Base-by-base conservation (phyloP, 257 asterid species). In the Solanum raphanifolium region DNA sequence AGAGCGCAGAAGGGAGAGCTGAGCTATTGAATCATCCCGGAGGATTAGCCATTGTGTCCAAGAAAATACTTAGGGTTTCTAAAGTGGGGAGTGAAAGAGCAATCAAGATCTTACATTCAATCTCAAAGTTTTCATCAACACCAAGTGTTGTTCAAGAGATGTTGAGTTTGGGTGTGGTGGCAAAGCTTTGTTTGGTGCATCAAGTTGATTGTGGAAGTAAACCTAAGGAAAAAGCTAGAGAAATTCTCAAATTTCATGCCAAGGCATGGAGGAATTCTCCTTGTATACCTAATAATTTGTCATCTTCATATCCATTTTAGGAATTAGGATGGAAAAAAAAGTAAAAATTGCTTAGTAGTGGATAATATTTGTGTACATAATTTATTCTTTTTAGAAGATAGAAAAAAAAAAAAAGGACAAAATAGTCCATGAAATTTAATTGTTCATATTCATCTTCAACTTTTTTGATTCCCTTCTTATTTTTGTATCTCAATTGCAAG, bases 11-110 rank as follows among this genome's bases (percentile, higher is more conserved):
- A 68, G 99, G 99, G 8, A 87, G 98, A 66, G 94, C 98, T 0
- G 98, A 92, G 89, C 78, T 96, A 58, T 32, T 95, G 66, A 90
- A 84, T n/a, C 99, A 96, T 88, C 90, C 92, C 0, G 98, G 98
- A 0, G 99, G 99, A 1, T 12, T 96, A 35, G 99, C 98, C 4
- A 78, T 94, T 3, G 95, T 96, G 4, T 93, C 99, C 3, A 96
- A 95, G 90, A 96, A 95, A 91, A 93, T 95, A 3, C 92, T 96
- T 9, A 93, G 98, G 92, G 98, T 96, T 79, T 96, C 99, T 0
- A 85, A 84, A 31, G 91, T 89, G 10, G 98, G 93, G 6, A 96
- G 91, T 23, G 99, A 95, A 27, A 90, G 91, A 43, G 97, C 90
- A 0, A 32, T 32, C 35, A 32, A 32, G 35, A 32, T 32, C 35